Percentiles rank a stretch among this genome's conserved stretches.
Evolutionary conservation across 2,329 filamentous ascomycete species (phyloP).

Genomic region (Sordariomycetes sp.): DNA sequence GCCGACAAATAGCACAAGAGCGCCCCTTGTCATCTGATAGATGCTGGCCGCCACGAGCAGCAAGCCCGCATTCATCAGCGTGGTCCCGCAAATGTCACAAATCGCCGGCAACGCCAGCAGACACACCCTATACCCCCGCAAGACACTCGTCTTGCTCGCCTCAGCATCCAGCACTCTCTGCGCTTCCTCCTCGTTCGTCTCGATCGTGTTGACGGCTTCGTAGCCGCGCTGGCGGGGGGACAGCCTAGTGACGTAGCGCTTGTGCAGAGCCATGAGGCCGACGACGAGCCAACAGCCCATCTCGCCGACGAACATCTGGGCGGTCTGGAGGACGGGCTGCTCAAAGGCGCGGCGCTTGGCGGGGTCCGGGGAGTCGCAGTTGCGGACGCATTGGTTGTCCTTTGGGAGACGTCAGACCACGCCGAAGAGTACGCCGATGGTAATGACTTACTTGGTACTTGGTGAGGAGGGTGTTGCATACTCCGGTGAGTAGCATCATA

Average conservation of each 20-base stretch:
- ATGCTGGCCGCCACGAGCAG: slow-evolving; percentile 92
- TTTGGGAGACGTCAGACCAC: slow-evolving; percentile 19
- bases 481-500: slow-evolving; percentile 95
- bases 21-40: slow-evolving; percentile 97
- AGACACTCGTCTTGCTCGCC: slow-evolving; percentile 42
- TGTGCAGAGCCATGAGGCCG: slow-evolving; percentile 57
- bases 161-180: slow-evolving; percentile 14
- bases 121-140: slow-evolving; percentile 62
- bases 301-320: slow-evolving; percentile 97
- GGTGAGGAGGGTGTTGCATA: slow-evolving; percentile 93
- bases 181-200: slow-evolving; percentile 33
- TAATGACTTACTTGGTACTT: slow-evolving; percentile 71
- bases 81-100: slow-evolving; percentile 86
- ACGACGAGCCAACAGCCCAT: slow-evolving; percentile 94
- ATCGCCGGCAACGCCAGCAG: slow-evolving; percentile 79
- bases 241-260: slow-evolving; percentile 38
- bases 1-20: slow-evolving; percentile 90
- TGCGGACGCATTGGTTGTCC: slow-evolving; percentile 94
- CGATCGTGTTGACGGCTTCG: slow-evolving; percentile 49
- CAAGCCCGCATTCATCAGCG: slow-evolving; percentile 92
- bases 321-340: slow-evolving; percentile 91
- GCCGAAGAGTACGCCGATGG: not conserved
- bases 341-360: slow-evolving; percentile 68
- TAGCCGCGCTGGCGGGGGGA: slow-evolving; percentile 48
- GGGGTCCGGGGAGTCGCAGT: slow-evolving; percentile 67